Evolutionary conservation across 352 stramenopile genomes (phyloP), one percentile per base, ranked within the genome.

Genomic region (Globisporangium polare): DNA sequence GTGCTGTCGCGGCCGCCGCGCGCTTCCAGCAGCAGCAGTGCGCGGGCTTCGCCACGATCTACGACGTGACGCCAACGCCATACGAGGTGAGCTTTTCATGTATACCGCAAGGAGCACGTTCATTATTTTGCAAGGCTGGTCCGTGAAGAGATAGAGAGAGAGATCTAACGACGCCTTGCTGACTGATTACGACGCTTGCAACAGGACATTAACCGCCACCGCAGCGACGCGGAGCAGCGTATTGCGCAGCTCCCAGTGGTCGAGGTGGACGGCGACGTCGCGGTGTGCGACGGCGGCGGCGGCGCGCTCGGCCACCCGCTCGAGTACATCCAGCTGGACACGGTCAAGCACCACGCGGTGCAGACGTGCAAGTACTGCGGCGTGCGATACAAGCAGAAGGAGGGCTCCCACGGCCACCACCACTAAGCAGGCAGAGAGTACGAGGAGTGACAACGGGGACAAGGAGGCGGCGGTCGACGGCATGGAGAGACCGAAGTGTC

Each of bases 291-390:
- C 69, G 96, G 96, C 46, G 97, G 96, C 53, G 95, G 95, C 61
- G 97, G 97, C 20, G 90, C 94, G 22, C 78, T 99, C 35, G 97
- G 97, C 53, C 97, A 99, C 83, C 97, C 97, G 42, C 62, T 99
- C 60, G 96, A 99, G 72, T 98, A 95, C 82, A 97, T 98, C 57
- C 81, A 96, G 64, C 75, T 98, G 54, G 83, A 96, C 77, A 97
- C 79, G 54, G 76, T 92, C 35, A 78, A 88, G 67, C 74, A 86
- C 62, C 71, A 90, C 65, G 64, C 67, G 12, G 71, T 86, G 45
- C 74, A 89, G 67, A 89, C 79, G 29, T 98, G 92, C 88, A 96
- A 96, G 77, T 98, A 98, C 75, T 98, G 92, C 71, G 92, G 92
- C 52, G 72, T 97, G 59, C 82, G 88, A 67, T 98, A 91, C 84